A percentile compares a stretch with the other conserved stretches of the same genome.
Evolutionary conservation across 2,329 filamentous ascomycete species (phyloP).

Genomic region (Aspergillus pseudoterreus): DNA sequence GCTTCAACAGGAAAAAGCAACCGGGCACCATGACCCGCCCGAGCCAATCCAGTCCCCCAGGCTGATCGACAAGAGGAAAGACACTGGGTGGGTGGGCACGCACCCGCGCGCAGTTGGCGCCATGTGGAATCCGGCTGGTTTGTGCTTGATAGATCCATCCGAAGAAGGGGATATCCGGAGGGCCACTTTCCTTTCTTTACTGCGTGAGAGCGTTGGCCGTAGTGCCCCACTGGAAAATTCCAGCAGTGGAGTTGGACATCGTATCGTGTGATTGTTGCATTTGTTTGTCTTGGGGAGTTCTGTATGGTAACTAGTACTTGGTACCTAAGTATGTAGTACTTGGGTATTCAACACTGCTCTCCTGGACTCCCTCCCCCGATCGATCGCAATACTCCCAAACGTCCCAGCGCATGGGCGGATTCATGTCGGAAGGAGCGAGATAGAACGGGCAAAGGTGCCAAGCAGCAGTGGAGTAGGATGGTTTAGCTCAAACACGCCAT

Average conservation of each 20-base stretch:
- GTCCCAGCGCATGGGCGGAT: neutral
- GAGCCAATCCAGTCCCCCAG: neutral
- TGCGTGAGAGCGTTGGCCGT: neutral
- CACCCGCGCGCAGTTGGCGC: neutral
- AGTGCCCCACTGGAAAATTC: neutral
- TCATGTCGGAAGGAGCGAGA: neutral
- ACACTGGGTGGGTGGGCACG: neutral
- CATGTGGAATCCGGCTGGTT: neutral
- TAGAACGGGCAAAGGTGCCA: slow-evolving; percentile 13
- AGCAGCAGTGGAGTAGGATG: slow-evolving; percentile 22
- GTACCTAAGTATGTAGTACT: no score
- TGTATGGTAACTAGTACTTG: no score
- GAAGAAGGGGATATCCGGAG: neutral
- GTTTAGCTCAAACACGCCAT: slow-evolving; percentile 32
- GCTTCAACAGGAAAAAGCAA: neutral
- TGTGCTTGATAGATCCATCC: neutral
- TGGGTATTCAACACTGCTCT: no score
- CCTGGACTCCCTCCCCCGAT: neutral
- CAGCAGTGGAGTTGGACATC: neutral
- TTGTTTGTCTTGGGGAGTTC: no score
- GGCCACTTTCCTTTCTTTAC: neutral
- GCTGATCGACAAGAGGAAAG: neutral
- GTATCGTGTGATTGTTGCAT: neutral
- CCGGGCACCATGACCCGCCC: neutral
- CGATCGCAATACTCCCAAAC: neutral